Percentiles rank a stretch among this genome's conserved stretches.
Conservation (phyloP, 495 filamentous ascomycete genomes). For the Poronia punctata region DNA sequence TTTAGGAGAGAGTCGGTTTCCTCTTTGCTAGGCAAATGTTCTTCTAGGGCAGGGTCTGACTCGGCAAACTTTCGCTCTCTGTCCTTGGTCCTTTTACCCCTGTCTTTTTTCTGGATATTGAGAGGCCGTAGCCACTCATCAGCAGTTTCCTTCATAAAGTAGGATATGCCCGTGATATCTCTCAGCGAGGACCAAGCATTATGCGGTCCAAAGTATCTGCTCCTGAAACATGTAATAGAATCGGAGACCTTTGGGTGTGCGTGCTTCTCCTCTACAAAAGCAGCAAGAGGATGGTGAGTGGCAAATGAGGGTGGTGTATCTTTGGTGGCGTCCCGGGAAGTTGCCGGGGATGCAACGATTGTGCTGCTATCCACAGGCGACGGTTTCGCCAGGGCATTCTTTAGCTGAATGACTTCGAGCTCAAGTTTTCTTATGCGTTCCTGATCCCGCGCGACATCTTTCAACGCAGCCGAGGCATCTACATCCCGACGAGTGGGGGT, state of each 20-base stretch:
- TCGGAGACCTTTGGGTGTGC: conserved; percentile 33
- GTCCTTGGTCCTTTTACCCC: conserved; percentile 19
- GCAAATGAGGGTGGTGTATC: conserved; percentile 15
- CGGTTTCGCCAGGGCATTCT: conserved; percentile 32
- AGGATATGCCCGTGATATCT: conserved; percentile 35
- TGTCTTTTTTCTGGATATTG: conserved; percentile 29
- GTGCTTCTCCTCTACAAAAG: conserved; percentile 24
- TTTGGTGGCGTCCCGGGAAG: conserved; percentile 21
- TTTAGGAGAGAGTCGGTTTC: conserved; percentile 41
- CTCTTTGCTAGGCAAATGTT: conserved; percentile 38
- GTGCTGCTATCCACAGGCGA: conserved; percentile 29
- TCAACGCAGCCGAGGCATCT: conserved; percentile 7
- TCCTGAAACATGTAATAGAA: conserved; percentile 28
- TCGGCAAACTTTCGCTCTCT: conserved; percentile 30
- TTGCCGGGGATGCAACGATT: conserved; percentile 24
- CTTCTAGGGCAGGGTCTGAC: conserved; percentile 20
- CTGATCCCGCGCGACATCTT: conserved; percentile 28
- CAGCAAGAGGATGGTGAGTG: conserved; percentile 25
- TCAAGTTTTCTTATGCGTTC: conserved; percentile 44
- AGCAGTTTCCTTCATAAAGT: conserved; percentile 27
- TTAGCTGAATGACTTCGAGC: conserved; percentile 43
- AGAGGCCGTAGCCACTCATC: conserved; percentile 29
- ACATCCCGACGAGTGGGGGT: conserved; percentile 17
- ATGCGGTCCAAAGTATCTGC: conserved; percentile 42
- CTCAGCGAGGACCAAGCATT: conserved; percentile 34